These are phyloP conservation scores for Mitragyna speciosa DNA, from an alignment of 257 asterid genomes.

Conservation along the genomic window DNA sequence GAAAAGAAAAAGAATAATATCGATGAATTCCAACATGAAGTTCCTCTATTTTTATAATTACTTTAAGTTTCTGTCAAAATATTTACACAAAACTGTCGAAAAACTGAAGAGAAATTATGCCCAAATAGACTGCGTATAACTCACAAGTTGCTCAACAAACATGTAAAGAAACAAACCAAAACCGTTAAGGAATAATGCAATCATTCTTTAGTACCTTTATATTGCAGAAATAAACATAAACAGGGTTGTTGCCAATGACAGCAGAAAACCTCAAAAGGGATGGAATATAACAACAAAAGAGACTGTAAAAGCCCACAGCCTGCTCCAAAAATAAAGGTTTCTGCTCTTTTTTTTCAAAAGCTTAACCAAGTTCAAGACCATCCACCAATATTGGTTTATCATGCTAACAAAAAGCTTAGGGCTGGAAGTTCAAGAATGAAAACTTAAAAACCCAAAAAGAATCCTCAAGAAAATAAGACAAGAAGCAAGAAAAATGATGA, in stretches of 20 bases:
- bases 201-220: background rate
- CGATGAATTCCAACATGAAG: background rate
- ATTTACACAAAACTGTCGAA: background rate
- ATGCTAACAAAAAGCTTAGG: conserved; percentile 10
- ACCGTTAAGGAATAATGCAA: background rate
- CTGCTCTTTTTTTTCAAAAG: background rate
- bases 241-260: background rate
- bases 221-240: background rate
- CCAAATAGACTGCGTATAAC: background rate
- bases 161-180: background rate
- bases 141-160: background rate
- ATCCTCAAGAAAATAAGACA: background rate
- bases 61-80: background rate
- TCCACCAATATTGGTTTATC: conserved; percentile 16
- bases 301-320: background rate
- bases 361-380: background rate
- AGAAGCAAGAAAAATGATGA: background rate
- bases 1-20: conserved; percentile 6
- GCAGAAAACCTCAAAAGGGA: background rate
- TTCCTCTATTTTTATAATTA: background rate
- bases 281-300: background rate
- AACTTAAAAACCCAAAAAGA: background rate
- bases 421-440: conserved; percentile 15
- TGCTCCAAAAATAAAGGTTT: background rate
- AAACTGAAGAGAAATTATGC: background rate